Evolutionary conservation across 2,329 filamentous ascomycete species (phyloP).

Genomic region (Talaromyces sp.): DNA sequence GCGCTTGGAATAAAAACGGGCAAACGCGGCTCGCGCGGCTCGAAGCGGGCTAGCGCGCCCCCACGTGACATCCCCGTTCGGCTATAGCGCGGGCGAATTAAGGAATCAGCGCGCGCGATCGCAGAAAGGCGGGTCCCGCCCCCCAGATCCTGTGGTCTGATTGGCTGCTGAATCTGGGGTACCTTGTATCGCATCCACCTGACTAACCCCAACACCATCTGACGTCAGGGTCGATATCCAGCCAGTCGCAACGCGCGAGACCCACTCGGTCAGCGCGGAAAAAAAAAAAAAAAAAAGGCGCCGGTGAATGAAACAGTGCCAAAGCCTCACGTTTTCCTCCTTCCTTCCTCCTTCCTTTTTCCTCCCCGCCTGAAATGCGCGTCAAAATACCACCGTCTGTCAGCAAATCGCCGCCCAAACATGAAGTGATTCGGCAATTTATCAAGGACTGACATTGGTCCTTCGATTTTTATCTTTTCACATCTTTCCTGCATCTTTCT

Average conservation of each 20-base stretch:
- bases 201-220: not conserved
- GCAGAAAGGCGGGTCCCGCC: not conserved
- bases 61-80: not conserved
- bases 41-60: not conserved
- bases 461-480: not conserved
- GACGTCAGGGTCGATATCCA: not conserved
- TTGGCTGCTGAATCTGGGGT: constrained; percentile 8
- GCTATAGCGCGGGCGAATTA: not conserved
- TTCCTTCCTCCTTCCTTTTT: not conserved
- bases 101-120: not conserved
- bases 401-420: not conserved
- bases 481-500: not conserved
- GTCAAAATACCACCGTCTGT: not conserved
- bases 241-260: constrained; percentile 1
- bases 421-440: not conserved
- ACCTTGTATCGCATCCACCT: constrained; percentile 3
- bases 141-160: not conserved
- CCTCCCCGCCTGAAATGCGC: not conserved
- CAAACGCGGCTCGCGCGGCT: not conserved
- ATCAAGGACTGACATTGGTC: not conserved
- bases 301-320: constrained; percentile 13
- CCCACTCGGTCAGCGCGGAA: constrained; percentile 2
- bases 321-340: not conserved
- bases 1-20: not conserved
- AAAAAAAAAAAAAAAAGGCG: not conserved